phyloP scores from a whole-genome alignment of 768 basidiomycete genomes.

The Crassisporium funariophilum region DNA sequence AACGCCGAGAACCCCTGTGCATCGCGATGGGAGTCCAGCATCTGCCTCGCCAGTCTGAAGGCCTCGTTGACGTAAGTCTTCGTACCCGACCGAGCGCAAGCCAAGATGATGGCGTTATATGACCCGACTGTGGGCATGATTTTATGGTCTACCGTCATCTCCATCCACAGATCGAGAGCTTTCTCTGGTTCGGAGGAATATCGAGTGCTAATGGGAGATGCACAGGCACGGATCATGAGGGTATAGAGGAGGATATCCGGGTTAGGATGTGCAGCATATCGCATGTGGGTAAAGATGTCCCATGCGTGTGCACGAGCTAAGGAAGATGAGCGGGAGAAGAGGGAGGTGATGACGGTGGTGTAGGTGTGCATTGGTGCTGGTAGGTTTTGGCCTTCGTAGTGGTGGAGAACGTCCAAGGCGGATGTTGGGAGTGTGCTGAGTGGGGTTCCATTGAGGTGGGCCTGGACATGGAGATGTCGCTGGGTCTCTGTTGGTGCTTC shows the following conservation, averaged over 20 bases:
- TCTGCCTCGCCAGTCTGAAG: slow-evolving; percentile 81
- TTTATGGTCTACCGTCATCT: slow-evolving; percentile 79
- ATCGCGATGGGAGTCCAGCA: slow-evolving; percentile 79
- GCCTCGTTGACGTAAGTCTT: slow-evolving; percentile 75
- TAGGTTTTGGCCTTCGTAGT: slow-evolving; percentile 64
- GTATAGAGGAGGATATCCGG: slow-evolving; percentile 77
- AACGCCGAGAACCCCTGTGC: slow-evolving; percentile 58
- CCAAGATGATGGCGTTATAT: slow-evolving; percentile 83
- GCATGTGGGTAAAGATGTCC: slow-evolving; percentile 96
- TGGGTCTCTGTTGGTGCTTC: slow-evolving; percentile 53
- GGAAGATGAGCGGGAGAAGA: slow-evolving; percentile 51
- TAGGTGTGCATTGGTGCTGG: slow-evolving; percentile 79
- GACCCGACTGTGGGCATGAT: slow-evolving; percentile 65
- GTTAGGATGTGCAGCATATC: slow-evolving; percentile 86
- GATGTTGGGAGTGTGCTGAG: slow-evolving; percentile 52
- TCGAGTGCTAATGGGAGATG: slow-evolving; percentile 46
- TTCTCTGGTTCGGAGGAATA: slow-evolving; percentile 80
- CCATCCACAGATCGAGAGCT: slow-evolving; percentile 90
- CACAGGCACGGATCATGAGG: slow-evolving; percentile 88
- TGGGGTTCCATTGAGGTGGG: slow-evolving; percentile 56
- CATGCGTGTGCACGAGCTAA: slow-evolving; percentile 78
- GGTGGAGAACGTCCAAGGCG: slow-evolving; percentile 70
- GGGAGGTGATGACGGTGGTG: slow-evolving; percentile 61
- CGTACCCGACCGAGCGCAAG: slow-evolving; percentile 69
- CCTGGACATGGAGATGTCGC: slow-evolving; percentile 72